Evolutionary conservation across 768 basidiomycete genomes (phyloP), one percentile per base, ranked within the genome.

Genomic region (Lactarius vividus): DNA sequence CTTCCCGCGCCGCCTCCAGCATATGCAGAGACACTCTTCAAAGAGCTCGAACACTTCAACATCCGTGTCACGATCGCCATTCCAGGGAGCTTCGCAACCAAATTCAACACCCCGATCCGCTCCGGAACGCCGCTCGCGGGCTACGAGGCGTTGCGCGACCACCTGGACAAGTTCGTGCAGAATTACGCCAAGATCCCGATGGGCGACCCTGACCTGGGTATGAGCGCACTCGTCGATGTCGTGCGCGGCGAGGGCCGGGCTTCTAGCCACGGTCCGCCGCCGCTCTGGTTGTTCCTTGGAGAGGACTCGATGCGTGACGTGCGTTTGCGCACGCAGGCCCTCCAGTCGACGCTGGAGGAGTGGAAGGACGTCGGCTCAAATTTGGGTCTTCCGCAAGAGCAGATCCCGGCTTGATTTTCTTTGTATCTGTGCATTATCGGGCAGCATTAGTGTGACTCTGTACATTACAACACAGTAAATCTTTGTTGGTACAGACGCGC

Each of bases 21-120:
- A 4, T 72, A 71, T 55, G 68, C 63, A 26, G 75, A 75, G 64
- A 64, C 72, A 7, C 72, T 75, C 49, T 66, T 63, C 11, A 64
- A 62, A n/a, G 75, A 77, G 63, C 46, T 76, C 44, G 68, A 68
- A n/a, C 67, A 66, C 7, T 76, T 75, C 70, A 69, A 69, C 61
- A 71, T 77, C 64, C 69, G 72, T 29, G 73, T 75, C 52, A 59
- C 71, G 44, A 59, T 74, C 55, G 69, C 74, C 46, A 57, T 70
- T 13, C 75, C 75, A 20, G 74, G 73, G 8, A 55, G 62, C 10
- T 72, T 75, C 65, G 69, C 72, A 18, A 74, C 74, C 20, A 39
- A 63, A 13, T 57, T 63, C 23, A 64, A 53, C 28, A 23, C 28
- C 18, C 54, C n/a, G 44, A 60, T 11, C 4, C 55, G 23, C 54